Conservation (phyloP, 192 early-diverging fungal genomes). For the Kickxella alabastrina region DNA sequence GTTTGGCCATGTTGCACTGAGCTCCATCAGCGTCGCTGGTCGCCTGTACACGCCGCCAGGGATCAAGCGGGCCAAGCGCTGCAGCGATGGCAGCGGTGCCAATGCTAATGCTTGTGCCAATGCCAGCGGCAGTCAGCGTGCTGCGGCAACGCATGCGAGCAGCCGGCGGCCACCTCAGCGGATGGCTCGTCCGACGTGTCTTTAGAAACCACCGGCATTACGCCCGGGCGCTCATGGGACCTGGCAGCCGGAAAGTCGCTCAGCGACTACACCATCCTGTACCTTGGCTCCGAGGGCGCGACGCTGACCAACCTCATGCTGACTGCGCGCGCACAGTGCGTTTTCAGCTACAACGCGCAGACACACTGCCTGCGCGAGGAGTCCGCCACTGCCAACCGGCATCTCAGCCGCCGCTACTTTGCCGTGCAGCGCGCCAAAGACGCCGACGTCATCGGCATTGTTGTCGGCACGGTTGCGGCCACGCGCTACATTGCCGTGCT, state of each 20-base stretch:
- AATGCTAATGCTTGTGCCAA: neutral
- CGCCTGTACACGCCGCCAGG: conserved; percentile 5
- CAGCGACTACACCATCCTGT: conserved; percentile 71
- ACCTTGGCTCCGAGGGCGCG: conserved; percentile 76
- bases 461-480: conserved; percentile 93
- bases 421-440: conserved; percentile 91
- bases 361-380: conserved; percentile 55
- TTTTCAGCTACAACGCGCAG: conserved; percentile 68
- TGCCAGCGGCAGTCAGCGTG: conserved; percentile 5
- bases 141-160: no score
- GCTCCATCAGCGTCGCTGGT: conserved; percentile 10
- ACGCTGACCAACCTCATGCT: conserved; percentile 86
- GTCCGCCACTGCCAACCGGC: conserved; percentile 53
- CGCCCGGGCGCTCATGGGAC: conserved; percentile 56
- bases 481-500: conserved; percentile 84
- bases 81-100: neutral
- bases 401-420: conserved; percentile 67
- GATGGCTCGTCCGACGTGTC: no score
- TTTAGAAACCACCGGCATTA: no score
- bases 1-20: conserved; percentile 5
- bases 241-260: conserved; percentile 51
- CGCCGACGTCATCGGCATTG: conserved; percentile 89
- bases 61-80: neutral
- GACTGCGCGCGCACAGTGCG: conserved; percentile 56
- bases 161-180: no score